These are phyloP conservation scores for Daucus carota DNA, from an alignment of 129 eudicot genomes.

Conservation along the genomic window DH1_v3.0 NC_030386.2:20059001-20059500, in stretches of 20 bases:
- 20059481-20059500: constrained; percentile 37
- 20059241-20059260: neutral
- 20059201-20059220: constrained; percentile 88
- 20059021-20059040: constrained; percentile 81
- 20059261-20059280: neutral
- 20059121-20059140: constrained; percentile 79
- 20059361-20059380: constrained; percentile 71
- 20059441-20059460: constrained; percentile 47
- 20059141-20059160: constrained; percentile 58
- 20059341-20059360: constrained; percentile 67
- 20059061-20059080: constrained; percentile 54
- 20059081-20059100: constrained; percentile 57
- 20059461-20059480: constrained; percentile 36
- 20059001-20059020: constrained; percentile 97
- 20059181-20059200: constrained; percentile 91
- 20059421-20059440: constrained; percentile 40
- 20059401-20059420: constrained; percentile 43
- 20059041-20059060: constrained; percentile 68
- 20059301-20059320: constrained; percentile 62
- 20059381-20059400: constrained; percentile 59
- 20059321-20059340: constrained; percentile 70
- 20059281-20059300: neutral
- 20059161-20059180: constrained; percentile 55
- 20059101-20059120: constrained; percentile 82
- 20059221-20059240: constrained; percentile 31